A percentile compares a stretch with the other conserved stretches of the same genome.
Evolutionary conservation across 2,329 filamentous ascomycete species (phyloP).

Genomic region (Colletotrichum camelliae): DNA sequence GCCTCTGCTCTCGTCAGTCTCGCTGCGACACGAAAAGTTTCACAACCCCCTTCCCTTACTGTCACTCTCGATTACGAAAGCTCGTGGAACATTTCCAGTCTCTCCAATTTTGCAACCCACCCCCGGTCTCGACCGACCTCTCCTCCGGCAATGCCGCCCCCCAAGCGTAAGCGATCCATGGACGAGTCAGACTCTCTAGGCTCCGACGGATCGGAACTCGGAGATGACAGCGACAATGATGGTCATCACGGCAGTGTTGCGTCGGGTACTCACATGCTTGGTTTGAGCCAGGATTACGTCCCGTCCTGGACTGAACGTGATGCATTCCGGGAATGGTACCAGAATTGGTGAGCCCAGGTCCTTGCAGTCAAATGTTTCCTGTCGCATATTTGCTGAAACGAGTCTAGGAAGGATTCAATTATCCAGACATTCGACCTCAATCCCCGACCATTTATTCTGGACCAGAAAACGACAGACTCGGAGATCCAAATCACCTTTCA

Average conservation of each 20-base stretch:
- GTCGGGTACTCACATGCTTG: background rate
- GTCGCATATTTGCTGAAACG: background rate
- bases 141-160: too few species aligned
- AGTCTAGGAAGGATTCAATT: background rate
- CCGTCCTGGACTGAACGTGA: background rate
- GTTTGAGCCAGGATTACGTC: background rate
- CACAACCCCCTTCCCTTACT: too few species aligned
- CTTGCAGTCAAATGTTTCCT: background rate
- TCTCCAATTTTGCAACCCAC: too few species aligned
- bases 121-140: too few species aligned
- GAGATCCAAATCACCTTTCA: background rate
- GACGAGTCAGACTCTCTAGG: accelerated
- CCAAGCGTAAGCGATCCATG: too few species aligned
- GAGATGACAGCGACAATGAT: background rate
- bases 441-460: background rate
- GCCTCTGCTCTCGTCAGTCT: too few species aligned
- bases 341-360: background rate
- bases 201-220: too few species aligned
- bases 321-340: background rate
- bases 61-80: too few species aligned
- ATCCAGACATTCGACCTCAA: background rate
- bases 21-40: too few species aligned
- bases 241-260: background rate
- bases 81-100: too few species aligned
- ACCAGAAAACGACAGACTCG: accelerated